These are phyloP conservation scores for Carex myosuroides DNA, from an alignment of 176 grass and related monocot species.

Conservation along the genomic window DNA sequence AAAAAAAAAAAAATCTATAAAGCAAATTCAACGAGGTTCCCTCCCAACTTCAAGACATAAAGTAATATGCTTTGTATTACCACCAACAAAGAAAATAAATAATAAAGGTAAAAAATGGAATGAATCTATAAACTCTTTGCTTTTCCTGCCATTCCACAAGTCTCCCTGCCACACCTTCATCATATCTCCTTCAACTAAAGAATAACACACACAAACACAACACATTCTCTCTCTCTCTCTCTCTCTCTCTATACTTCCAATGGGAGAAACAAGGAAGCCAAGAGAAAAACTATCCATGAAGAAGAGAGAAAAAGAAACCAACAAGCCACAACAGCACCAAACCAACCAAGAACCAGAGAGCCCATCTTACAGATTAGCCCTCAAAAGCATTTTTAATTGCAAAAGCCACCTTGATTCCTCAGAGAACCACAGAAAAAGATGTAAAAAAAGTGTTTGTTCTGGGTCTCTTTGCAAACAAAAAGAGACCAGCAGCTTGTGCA, in stretches of 20 bases:
- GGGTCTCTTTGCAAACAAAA: slow-evolving; percentile 59
- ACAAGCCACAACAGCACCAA: slow-evolving; percentile 20
- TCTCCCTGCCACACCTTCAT: slow-evolving; percentile 5
- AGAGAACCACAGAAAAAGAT: slow-evolving; percentile 6
- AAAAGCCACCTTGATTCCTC: slow-evolving; percentile 32
- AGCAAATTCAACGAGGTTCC: slow-evolving; percentile 10
- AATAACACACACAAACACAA: background rate
- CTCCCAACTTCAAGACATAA: background rate
- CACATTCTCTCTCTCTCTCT: background rate
- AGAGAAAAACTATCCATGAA: slow-evolving; percentile 22
- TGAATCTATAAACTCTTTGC: background rate
- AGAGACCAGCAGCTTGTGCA: slow-evolving; percentile 6
- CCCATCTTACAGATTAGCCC: slow-evolving; percentile 61
- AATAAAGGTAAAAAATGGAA: background rate
- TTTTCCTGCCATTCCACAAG: slow-evolving; percentile 5
- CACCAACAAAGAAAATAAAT: background rate
- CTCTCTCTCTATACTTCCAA: background rate
- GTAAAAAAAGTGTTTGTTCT: slow-evolving; percentile 44
- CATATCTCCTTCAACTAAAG: slow-evolving; percentile 16
- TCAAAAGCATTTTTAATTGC: slow-evolving; percentile 67
- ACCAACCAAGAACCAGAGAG: slow-evolving; percentile 28
- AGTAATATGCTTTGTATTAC: slow-evolving; percentile 3
- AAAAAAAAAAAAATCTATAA: background rate
- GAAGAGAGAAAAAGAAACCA: slow-evolving; percentile 5
- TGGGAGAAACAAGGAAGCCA: slow-evolving; percentile 23